Evolutionary conservation across 2,329 filamentous ascomycete species (phyloP), one percentile per base, ranked within the genome.

Genomic region (Beauveria sp.): DNA sequence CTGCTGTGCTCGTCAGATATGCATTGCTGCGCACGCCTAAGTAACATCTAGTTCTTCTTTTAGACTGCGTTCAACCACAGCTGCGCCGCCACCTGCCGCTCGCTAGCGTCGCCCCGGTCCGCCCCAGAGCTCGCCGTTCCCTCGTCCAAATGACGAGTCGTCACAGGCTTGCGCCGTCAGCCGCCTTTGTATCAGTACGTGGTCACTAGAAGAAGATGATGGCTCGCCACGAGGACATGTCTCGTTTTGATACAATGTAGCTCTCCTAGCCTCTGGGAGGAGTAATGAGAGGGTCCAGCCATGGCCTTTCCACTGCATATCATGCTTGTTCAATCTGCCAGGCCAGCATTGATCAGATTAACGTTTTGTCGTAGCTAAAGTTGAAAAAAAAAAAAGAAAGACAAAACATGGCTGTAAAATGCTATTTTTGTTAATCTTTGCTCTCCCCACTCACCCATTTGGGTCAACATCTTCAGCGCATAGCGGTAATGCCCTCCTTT

Each of bases 161-260:
- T 58, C 56, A 58, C 56, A 38, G 24, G 56, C 46, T 42, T 50
- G 45, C 55, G 55, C 55, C 45, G 55, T 28, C 24, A 9, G 28
- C 7, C 20, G 24, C 42, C 40, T 28, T 14, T 34, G 30, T 34
- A 34, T 10, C 26, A 12, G 24, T 20, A n/a, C 26, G 24, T 20
- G 2, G 51, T 34, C 30, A 34, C 30, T 14, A 34, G 34, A 24
- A n/a, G n/a, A 45, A 3, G 1, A 34, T 8, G 40, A 40, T 5
- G 8, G 30, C 38, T 47, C 55, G 55, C 45, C 43, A 58, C 55
- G 46, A 43, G 34, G 28, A 26, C 42, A 57, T 40, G 38, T 30
- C 22, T 53, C 50, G 16, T 9, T 20, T 5, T n/a, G 16, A 3
- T 34, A 5, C 30, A 34, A 34, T 34, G 30, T 34, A 34, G 30